Evolutionary conservation across 2,329 filamentous ascomycete genomes (phyloP), one percentile per base, ranked within the genome.

Genomic region (Colletotrichum paranaense): DNA sequence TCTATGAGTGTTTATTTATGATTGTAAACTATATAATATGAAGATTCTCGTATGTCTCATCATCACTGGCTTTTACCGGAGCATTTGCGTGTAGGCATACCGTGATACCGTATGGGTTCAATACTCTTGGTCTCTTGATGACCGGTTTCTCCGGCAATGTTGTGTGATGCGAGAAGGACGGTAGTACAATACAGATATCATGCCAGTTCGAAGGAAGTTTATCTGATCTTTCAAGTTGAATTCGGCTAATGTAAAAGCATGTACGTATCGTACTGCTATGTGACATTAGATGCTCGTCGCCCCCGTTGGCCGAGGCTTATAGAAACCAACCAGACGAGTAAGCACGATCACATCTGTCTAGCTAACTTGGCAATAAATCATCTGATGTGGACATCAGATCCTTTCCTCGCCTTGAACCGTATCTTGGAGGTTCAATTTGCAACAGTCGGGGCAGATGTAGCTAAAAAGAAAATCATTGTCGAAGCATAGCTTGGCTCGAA

Each of bases 401-500:
- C 19, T 26, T 24, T 28, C 8, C 12, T 68, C n/a, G 59, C 53
- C 55, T 68, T 59, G 19, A 42, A 24, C 28, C 46, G 19, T 24
- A 35, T 46, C 24, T 35, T 42, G 4, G 35, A 16, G 19, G 35
- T 46, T 57, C 58, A 53, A 16, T 16, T 26, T 26, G 55, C 4
- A n/a, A 68, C 57, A 32, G 14, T 26, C 19, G n/a, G 30, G 53
- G 69, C 59, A 64, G 63, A 14, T 66, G 19, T 60, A 46, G 42
- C 66, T 53, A 53, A 42, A 14, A 11, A 46, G 38, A n/a, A 7
- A 53, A 63, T 35, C 22, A 28, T 42, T 2, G 32, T 53, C 16
- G 58, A 72, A 68, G n/a, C 22, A 22, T 5, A 69, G 63, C 58
- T 53, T 53, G 42, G 42, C 53, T 72, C 57, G 8, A 26, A 30